Evolutionary conservation across 2,329 filamentous ascomycete species (phyloP).

Genomic region (Penicillium vulpinum): DNA sequence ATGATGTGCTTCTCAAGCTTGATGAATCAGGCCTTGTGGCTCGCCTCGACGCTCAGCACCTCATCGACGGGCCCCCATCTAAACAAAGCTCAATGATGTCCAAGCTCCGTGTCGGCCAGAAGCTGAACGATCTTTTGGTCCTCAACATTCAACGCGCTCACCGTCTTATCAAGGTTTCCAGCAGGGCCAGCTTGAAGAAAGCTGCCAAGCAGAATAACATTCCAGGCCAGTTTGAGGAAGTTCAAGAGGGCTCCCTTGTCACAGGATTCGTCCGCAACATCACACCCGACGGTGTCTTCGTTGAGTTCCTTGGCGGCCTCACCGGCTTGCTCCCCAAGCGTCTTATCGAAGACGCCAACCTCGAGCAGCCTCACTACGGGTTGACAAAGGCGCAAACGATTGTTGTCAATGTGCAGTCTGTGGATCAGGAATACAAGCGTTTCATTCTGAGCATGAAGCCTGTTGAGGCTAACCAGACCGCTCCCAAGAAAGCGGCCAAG

Average conservation of each 20-base stretch:
- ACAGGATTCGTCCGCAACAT: conserved; percentile 85
- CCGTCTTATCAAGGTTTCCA: conserved; percentile 72
- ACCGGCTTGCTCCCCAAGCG: conserved; percentile 78
- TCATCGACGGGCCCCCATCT: conserved; percentile 78
- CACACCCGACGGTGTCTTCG: conserved; percentile 75
- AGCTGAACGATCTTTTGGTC: conserved; percentile 76
- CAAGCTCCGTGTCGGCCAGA: conserved; percentile 81
- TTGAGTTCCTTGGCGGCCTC: conserved; percentile 79
- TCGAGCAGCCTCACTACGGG: conserved; percentile 71
- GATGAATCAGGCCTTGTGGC: conserved; percentile 73
- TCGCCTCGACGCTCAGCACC: conserved; percentile 71
- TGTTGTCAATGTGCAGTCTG: conserved; percentile 67
- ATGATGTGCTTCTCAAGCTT: conserved; percentile 76
- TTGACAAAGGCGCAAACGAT: conserved; percentile 75
- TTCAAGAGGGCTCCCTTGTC: conserved; percentile 66
- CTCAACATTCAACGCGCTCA: conserved; percentile 81
- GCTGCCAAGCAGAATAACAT: conserved; percentile 72
- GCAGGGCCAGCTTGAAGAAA: conserved; percentile 79
- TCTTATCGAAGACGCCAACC: conserved; percentile 70
- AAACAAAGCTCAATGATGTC: conserved; percentile 77
- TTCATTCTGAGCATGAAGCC: conserved; percentile 65
- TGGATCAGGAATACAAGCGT: conserved; percentile 69
- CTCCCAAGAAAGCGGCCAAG: conserved; percentile 41
- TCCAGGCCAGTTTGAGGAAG: conserved; percentile 69
- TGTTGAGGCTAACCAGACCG: conserved; percentile 52